Base-by-base conservation (phyloP, 1,139 yeast genomes). In the Kodamaea sp. region DNA sequence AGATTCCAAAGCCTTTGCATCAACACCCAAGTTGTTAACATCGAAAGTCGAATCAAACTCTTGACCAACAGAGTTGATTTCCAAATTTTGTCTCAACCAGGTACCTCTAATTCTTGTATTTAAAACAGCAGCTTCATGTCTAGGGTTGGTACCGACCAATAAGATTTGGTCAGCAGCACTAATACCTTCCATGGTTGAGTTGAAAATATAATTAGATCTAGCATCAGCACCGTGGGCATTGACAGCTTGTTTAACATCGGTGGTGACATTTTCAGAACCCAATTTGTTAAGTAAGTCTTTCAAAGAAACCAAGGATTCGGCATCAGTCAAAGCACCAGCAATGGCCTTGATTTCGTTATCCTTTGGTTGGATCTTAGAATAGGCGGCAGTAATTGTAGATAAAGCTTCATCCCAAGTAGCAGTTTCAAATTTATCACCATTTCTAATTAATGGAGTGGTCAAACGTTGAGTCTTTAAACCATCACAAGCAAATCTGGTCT, bases 371-470 rank as follows among this genome's bases (percentile, higher is more conserved):
- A 81, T 61, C 52, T 73, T 70, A 49, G 70, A 58, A 60, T 73
- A 77, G 20, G 87, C 87, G 34, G 79, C 74, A 44, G 86, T 82
- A 53, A 87, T 78, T 33, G 83, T 74, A 23, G 83, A 66, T 45
- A 87, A 73, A 30, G 94, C 95, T 60, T 84, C 90, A 61, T 86
- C 94, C 96, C 96, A 87, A 40, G 94, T 81, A 27, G 88, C 85
- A 40, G 81, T 75, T 56, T 79, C 82, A 60, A 87, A 87, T 43
- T 69, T 66, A 62, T 79, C 81, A 51, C 88, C 90, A 46, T 71
- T 74, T 67, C 83, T 82, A 54, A 87, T 71, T 58, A 87, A 74
- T 26, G 96, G 96, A 43, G 81, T 78, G 32, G 95, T 86, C 55
- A 87, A 75, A 60, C 96, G 79, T 71, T 87, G 96, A 43, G 89